Conservation (phyloP, 495 filamentous ascomycete genomes). For the Aspergillus ellipticus region DNA sequence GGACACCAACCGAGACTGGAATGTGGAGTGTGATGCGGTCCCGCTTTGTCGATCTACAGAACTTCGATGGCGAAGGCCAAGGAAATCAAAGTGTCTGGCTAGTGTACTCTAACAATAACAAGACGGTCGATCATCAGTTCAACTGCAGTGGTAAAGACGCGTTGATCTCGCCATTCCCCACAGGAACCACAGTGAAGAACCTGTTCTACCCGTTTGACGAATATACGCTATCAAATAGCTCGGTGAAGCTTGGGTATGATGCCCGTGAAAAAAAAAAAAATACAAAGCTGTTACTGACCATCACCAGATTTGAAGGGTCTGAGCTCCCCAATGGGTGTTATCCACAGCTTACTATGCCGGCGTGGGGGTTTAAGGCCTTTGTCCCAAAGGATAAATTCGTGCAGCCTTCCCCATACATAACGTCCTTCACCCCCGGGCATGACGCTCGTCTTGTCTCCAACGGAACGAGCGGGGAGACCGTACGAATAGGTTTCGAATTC, state of each 20-base stretch:
- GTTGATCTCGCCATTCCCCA: constrained; percentile 55
- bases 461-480: constrained; percentile 29
- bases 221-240: constrained; percentile 34
- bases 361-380: background rate
- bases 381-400: constrained; percentile 2
- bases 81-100: constrained; percentile 61
- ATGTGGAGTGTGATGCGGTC: constrained; percentile 61
- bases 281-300: constrained; percentile 37
- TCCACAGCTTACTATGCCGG: background rate
- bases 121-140: constrained; percentile 51
- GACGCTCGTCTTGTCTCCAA: constrained; percentile 54
- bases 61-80: constrained; percentile 32
- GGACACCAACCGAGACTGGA: constrained; percentile 55
- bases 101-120: constrained; percentile 58
- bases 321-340: background rate
- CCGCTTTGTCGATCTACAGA: constrained; percentile 47
- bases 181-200: constrained; percentile 56
- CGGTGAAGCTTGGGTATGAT: constrained; percentile 27
- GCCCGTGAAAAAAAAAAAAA: constrained; percentile 8
- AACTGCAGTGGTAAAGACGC: constrained; percentile 49
- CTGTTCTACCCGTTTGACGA: constrained; percentile 61
- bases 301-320: background rate
- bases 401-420: constrained; percentile 3
- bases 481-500: constrained; percentile 53
- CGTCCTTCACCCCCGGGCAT: constrained; percentile 54